Percentiles rank a stretch among this genome's conserved stretches.
Conservation (phyloP, 495 filamentous ascomycete species). For the Cetradonia linearis region DNA sequence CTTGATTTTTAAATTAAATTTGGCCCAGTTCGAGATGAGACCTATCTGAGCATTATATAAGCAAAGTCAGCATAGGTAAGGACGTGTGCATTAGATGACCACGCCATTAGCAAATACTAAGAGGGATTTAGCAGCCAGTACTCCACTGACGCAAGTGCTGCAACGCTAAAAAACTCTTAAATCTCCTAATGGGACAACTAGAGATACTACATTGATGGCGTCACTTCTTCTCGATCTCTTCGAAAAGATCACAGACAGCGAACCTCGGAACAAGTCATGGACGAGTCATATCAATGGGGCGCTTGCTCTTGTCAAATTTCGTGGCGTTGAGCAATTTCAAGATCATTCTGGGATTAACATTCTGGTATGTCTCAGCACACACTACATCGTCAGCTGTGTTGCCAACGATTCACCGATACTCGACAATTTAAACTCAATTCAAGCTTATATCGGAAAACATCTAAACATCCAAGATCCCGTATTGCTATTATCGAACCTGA, state of each 20-base stretch:
- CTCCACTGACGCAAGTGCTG: no score
- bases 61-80: no score
- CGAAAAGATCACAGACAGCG: conserved; percentile 24
- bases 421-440: conserved; percentile 17
- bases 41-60: no score
- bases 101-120: conserved; percentile 11
- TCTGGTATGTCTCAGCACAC: conserved; percentile 20
- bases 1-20: no score
- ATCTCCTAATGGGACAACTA: conserved; percentile 1
- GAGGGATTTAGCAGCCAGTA: conserved; percentile 16
- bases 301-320: conserved; percentile 26
- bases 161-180: conserved; percentile 17
- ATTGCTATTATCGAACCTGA: conserved; percentile 11
- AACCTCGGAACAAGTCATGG: conserved; percentile 17
- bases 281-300: conserved; percentile 28
- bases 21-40: no score
- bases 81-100: no score
- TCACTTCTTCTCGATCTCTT: conserved; percentile 26
- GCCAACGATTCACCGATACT: conserved; percentile 19
- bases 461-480: conserved; percentile 15
- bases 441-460: conserved; percentile 13
- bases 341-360: conserved; percentile 11
- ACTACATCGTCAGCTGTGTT: conserved; percentile 23
- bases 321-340: conserved; percentile 23
- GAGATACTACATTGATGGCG: conserved; percentile 22